These are phyloP conservation scores for Nemania bipapillata DNA, from an alignment of 2,329 filamentous ascomycete species.

Conservation along the genomic window DNA sequence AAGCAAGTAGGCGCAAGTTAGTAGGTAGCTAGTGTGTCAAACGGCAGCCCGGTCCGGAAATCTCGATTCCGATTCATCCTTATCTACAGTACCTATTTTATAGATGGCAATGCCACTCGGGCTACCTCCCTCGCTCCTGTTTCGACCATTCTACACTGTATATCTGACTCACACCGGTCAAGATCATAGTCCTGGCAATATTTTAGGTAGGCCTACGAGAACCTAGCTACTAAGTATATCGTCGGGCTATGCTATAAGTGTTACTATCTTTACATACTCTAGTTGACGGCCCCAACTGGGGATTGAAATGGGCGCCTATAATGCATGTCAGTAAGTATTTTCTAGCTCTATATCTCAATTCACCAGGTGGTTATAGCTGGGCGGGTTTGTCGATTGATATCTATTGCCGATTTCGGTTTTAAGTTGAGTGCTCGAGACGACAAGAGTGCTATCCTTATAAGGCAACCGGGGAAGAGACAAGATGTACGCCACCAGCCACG, in stretches of 20 bases:
- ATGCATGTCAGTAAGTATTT: neutral
- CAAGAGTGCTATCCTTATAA: neutral
- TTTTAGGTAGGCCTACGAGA: neutral
- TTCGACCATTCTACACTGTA: neutral
- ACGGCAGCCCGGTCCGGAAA: neutral
- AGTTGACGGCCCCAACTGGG: neutral
- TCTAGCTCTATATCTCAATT: neutral
- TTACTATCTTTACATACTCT: neutral
- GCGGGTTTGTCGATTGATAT: neutral
- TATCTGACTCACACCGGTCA: slow-evolving; percentile 3
- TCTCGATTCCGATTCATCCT: neutral
- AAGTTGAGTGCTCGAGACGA: neutral
- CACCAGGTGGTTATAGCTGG: neutral
- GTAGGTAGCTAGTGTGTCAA: slow-evolving; percentile 13
- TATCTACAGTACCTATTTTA: neutral
- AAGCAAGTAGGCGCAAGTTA: slow-evolving; percentile 9
- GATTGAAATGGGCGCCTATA: neutral
- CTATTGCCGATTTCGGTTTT: neutral
- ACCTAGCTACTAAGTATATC: neutral
- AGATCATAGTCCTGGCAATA: neutral
- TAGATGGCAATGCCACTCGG: neutral
- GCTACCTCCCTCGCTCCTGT: neutral
- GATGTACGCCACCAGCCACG: slow-evolving; percentile 3
- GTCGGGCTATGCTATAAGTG: neutral
- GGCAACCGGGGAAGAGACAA: neutral